A percentile compares a stretch with the other conserved stretches of the same genome.
Evolutionary conservation across 305 asterid genomes (phyloP).

Genomic region (Fraxinus xanthoxyloides): DNA sequence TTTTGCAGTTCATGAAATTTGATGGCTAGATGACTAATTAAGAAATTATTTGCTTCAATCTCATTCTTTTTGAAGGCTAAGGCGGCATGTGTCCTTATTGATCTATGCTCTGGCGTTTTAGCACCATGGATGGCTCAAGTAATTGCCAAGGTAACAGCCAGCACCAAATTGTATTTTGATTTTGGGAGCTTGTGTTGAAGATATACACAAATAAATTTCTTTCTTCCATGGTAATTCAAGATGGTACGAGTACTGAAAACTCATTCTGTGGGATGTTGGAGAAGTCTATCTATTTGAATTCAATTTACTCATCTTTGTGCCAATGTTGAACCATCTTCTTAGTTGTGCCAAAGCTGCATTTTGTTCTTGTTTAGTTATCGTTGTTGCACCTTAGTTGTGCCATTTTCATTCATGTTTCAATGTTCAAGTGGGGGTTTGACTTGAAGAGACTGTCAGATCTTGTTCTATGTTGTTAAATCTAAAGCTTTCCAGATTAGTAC

Average conservation of each 20-base stretch:
- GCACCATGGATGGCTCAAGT: slow-evolving; percentile 97
- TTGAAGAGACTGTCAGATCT: not conserved
- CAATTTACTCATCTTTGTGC: not conserved
- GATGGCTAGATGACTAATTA: slow-evolving; percentile 18
- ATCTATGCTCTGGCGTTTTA: slow-evolving; percentile 84
- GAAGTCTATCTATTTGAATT: not conserved
- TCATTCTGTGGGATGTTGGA: not conserved
- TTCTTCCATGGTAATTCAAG: not conserved
- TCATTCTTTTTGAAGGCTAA: slow-evolving; percentile 58
- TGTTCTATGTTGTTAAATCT: not conserved
- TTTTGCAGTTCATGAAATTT: slow-evolving; percentile 18
- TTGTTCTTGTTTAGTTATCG: not conserved
- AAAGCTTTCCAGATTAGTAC: not conserved
- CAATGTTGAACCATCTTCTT: not conserved
- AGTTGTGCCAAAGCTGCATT: not conserved
- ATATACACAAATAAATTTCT: not conserved
- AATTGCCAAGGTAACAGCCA: slow-evolving; percentile 65
- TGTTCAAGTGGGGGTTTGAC: not conserved
- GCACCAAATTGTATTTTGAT: slow-evolving; percentile 18
- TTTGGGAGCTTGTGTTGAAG: slow-evolving; percentile 22
- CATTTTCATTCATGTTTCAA: slow-evolving; percentile 18
- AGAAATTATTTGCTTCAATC: slow-evolving; percentile 15
- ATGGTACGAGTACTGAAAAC: not conserved
- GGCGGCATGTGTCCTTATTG: slow-evolving; percentile 92
- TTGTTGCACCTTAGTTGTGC: not conserved